These are phyloP conservation scores for Henckelia pumila DNA, from an alignment of 257 asterid species.

Conservation along the genomic window DNA sequence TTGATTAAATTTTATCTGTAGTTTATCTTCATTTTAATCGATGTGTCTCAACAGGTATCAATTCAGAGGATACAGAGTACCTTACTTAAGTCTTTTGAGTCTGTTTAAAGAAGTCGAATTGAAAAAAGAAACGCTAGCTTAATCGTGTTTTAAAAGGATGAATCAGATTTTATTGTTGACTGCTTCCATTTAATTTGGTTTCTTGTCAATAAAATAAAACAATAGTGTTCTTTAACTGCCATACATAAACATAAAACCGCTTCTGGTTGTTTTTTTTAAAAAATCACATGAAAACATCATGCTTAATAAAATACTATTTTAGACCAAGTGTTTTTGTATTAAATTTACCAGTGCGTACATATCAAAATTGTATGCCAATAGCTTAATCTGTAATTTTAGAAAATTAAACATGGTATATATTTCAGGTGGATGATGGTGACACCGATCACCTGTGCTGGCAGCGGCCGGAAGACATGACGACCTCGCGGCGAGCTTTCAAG, in stretches of 20 bases:
- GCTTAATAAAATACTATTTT: no score
- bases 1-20: background rate
- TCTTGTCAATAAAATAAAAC: background rate
- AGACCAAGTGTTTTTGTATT: no score
- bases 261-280: no score
- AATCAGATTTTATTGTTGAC: background rate
- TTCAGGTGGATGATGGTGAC: constrained; percentile 71
- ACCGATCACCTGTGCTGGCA: constrained; percentile 81
- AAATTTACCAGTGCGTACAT: no score
- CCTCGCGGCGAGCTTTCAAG: constrained; percentile 66
- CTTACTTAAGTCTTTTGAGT: background rate
- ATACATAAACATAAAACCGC: no score
- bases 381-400: constrained; percentile 16
- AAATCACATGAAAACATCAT: no score
- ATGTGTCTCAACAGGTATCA: constrained; percentile 33
- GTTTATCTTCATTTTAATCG: background rate
- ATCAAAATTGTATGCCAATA: background rate
- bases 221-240: background rate
- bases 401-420: constrained; percentile 12
- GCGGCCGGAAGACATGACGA: constrained; percentile 74
- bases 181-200: background rate
- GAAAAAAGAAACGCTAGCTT: background rate
- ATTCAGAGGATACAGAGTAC: constrained; percentile 33
- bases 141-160: background rate
- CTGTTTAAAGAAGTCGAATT: background rate